Percentiles rank a stretch among this genome's conserved stretches.
Conservation (phyloP, 2,329 filamentous ascomycete species). For the Colletotrichum truncatum region DNA sequence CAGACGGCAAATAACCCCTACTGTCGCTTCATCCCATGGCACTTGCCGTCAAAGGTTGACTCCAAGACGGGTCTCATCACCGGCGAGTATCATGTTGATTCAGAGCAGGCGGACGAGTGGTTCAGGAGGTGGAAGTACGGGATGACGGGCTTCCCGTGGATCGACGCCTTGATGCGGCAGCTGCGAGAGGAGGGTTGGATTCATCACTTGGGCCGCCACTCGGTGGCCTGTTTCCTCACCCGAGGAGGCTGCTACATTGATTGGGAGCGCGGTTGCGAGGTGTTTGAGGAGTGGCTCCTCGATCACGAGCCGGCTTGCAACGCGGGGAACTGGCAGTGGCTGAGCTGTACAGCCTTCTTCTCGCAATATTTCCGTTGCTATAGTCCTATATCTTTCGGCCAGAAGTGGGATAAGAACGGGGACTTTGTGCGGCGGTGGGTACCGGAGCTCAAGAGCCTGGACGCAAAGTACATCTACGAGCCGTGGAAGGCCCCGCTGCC, state of each 20-base stretch:
- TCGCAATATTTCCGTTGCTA: conserved; percentile 77
- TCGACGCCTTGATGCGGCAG: conserved; percentile 83
- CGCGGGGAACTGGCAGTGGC: conserved; percentile 81
- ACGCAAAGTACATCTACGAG: conserved; percentile 80
- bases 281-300: conserved; percentile 80
- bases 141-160: conserved; percentile 80
- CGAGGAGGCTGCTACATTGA: conserved; percentile 80
- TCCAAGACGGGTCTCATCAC: conserved; percentile 57
- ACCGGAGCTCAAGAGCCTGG: conserved; percentile 70
- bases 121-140: conserved; percentile 76
- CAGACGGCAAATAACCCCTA: conserved; percentile 73
- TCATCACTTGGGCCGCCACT: conserved; percentile 79
- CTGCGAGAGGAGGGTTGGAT: conserved; percentile 79
- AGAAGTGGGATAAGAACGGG: conserved; percentile 80
- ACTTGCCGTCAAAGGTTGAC: conserved; percentile 70
- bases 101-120: conserved; percentile 68
- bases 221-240: conserved; percentile 84
- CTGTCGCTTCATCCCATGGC: conserved; percentile 82
- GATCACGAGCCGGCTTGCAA: conserved; percentile 82
- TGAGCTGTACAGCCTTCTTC: conserved; percentile 80
- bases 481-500: conserved; percentile 77
- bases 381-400: conserved; percentile 74
- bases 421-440: conserved; percentile 71
- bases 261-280: conserved; percentile 82
- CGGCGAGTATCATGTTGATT: conserved; percentile 72